Evolutionary conservation across 2,329 filamentous ascomycete species (phyloP).

Genomic region (Tolypocladium inflatum): DNA sequence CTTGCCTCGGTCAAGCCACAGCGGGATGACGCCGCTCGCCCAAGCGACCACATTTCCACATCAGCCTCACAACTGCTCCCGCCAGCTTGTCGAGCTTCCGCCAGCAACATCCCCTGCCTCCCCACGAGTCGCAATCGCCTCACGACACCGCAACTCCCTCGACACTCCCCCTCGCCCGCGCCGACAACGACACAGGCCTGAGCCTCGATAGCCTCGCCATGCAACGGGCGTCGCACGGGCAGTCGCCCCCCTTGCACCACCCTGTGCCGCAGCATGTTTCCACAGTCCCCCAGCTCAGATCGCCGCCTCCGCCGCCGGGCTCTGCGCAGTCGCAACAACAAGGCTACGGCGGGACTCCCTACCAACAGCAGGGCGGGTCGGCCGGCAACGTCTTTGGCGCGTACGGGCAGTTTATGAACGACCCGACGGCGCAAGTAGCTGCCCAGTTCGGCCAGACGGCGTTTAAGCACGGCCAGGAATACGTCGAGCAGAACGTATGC

Average conservation of each 20-base stretch:
- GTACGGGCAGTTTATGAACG: conserved; percentile 91
- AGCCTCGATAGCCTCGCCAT: conserved; percentile 36
- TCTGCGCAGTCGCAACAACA: conserved; percentile 58
- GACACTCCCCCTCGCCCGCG: not conserved
- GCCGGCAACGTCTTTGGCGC: conserved; percentile 52
- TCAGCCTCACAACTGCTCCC: conserved; percentile 5
- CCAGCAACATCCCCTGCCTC: not conserved
- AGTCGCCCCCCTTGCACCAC: conserved; percentile 91
- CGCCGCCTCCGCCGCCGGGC: conserved; percentile 71
- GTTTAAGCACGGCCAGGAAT: conserved; percentile 84
- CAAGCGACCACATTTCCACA: conserved; percentile 25
- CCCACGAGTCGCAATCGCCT: not conserved
- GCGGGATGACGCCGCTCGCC: not conserved
- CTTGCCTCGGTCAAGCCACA: not conserved
- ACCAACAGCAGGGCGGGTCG: conserved; percentile 54
- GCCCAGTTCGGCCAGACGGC: conserved; percentile 90
- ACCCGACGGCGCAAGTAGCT: conserved; percentile 89
- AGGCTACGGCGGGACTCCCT: conserved; percentile 61
- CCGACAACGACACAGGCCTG: not conserved
- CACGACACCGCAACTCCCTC: not conserved
- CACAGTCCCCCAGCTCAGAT: conserved; percentile 92
- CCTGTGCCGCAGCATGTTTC: conserved; percentile 98
- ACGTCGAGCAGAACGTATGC: conserved; percentile 86
- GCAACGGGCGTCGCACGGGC: conserved; percentile 79
- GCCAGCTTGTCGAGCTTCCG: not conserved